phyloP scores from a whole-genome alignment of 2,329 filamentous ascomycete species.

The Raffaelea ambrosiae region DNA sequence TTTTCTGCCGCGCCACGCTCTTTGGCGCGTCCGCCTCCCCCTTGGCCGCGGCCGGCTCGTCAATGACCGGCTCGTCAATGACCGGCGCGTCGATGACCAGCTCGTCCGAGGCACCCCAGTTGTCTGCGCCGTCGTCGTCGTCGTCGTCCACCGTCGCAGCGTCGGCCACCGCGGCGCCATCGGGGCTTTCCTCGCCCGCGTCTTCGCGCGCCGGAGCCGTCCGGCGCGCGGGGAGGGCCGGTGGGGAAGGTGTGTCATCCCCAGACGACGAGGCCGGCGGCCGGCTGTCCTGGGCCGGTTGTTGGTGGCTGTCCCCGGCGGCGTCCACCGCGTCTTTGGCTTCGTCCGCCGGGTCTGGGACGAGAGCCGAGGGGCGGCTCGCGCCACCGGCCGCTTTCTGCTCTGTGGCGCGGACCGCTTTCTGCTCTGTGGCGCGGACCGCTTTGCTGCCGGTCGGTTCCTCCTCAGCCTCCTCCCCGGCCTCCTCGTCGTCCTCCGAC shows the following conservation, averaged over 20 bases:
- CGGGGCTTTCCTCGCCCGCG: background rate
- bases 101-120: slow-evolving; percentile 9
- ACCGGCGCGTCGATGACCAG: slow-evolving; percentile 7
- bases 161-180: background rate
- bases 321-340: no score
- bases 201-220: no score
- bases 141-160: background rate
- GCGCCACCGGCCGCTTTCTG: background rate
- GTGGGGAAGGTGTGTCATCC: no score
- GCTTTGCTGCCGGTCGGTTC: background rate
- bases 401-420: no score
- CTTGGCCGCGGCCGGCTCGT: background rate
- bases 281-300: no score
- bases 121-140: background rate
- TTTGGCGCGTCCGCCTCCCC: background rate
- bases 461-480: background rate
- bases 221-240: no score
- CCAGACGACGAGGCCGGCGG: no score
- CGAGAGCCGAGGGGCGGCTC: no score
- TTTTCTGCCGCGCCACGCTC: background rate
- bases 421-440: background rate
- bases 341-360: no score
- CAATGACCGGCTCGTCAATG: background rate
- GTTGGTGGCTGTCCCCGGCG: no score
- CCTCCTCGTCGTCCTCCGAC: slow-evolving; percentile 1